Evolutionary conservation across 768 basidiomycete genomes (phyloP), one percentile per base, ranked within the genome.

Genomic region (Tephrocybe sp.): DNA sequence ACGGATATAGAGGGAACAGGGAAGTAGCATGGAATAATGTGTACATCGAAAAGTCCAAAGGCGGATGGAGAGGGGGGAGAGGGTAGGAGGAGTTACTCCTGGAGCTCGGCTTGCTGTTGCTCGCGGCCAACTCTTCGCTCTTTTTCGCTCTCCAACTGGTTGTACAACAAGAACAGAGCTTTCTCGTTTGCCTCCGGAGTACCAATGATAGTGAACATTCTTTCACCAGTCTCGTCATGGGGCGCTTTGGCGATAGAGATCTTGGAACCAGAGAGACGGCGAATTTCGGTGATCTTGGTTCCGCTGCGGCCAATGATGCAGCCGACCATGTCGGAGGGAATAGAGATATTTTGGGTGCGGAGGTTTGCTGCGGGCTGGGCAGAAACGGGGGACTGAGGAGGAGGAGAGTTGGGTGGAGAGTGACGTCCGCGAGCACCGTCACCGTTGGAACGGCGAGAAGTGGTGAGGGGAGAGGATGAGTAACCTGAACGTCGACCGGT

Each of bases 161-260:
- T 94, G 73, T 98, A 99, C 55, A 99, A 79, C 53, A 99, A 74
- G 78, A 96, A 98, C 52, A 99, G 74, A 2, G 97, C 97, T 72
- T 98, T 96, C 73, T 99, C 96, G 69, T 97, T 98, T 60, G 92
- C 89, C 70, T 94, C 92, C 42, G 92, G 89, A 11, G 93, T 93
- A 49, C 97, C 97, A 41, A 97, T 80, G 67, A 99, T 98, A 55
- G 97, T 93, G 76, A 99, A 99, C 96, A 99, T 98, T 59, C 97
- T 82, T 75, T 99, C 97, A 63, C 96, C 97, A 36, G 95, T 94
- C 64, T 98, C 97, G 62, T 98, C 97, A 65, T 98, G 97, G n/a
- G 97, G 93, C 43, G 91, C 88, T 72, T 99, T 99, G 59, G 97
- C 97, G 64, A 99, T 99, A 49, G 89, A 92, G 68, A 99, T 99